A percentile compares a stretch with the other conserved stretches of the same genome.
Conservation (phyloP, 2,329 filamentous ascomycete genomes). For the Ophiocordyceps camponoti-rufipedis region DNA sequence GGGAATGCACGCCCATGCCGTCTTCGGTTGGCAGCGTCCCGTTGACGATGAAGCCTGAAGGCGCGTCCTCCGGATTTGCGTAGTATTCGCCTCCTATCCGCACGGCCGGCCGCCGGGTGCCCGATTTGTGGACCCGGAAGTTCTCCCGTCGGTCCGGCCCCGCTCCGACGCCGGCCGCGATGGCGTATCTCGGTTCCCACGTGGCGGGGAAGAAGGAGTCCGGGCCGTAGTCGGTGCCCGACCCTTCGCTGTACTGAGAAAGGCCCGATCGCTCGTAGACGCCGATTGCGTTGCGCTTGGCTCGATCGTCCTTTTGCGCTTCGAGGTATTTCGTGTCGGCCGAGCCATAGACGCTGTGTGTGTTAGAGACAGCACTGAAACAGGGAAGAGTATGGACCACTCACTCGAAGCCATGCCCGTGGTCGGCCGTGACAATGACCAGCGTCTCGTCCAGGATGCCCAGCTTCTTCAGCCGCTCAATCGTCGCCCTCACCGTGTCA, state of each 20-base stretch:
- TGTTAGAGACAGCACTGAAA: background rate
- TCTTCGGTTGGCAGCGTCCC: conserved; percentile 50
- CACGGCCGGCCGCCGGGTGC: conserved; percentile 42
- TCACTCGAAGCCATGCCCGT: conserved; percentile 70
- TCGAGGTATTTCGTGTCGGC: conserved; percentile 65
- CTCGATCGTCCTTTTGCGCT: conserved; percentile 44
- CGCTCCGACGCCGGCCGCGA: conserved; percentile 54
- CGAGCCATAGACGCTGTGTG: conserved; percentile 47
- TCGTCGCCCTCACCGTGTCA: conserved; percentile 61
- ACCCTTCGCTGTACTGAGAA: conserved; percentile 48
- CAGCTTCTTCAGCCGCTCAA: conserved; percentile 48
- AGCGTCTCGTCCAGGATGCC: conserved; percentile 57
- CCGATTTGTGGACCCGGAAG: conserved; percentile 51
- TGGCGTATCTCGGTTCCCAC: conserved; percentile 72
- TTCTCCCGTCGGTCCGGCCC: conserved; percentile 61
- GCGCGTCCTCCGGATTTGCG: conserved; percentile 48
- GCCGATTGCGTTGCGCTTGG: conserved; percentile 60
- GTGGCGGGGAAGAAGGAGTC: conserved; percentile 63
- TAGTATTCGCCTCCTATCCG: conserved; percentile 39
- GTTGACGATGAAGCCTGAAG: conserved; percentile 53
- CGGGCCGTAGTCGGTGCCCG: conserved; percentile 49
- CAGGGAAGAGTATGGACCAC: conserved; percentile 3
- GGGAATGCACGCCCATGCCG: conserved; percentile 53
- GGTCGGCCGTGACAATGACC: conserved; percentile 68
- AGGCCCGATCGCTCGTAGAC: conserved; percentile 55